Conservation (phyloP, 192 early-diverging fungal species). For the Gaertneriomyces semiglobifer region DNA sequence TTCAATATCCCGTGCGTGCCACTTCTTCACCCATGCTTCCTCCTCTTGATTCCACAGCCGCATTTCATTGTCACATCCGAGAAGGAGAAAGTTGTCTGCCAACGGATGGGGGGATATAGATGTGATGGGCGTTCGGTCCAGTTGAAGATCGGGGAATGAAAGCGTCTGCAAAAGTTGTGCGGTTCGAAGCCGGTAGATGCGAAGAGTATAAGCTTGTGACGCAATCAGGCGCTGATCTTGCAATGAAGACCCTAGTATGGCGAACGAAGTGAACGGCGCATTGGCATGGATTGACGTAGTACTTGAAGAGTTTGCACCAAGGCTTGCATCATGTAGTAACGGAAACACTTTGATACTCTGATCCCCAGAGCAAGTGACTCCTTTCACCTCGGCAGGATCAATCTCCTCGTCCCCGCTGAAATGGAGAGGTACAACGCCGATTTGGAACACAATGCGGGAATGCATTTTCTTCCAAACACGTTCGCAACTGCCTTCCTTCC, state of each 20-base stretch:
- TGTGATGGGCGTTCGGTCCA: slow-evolving; percentile 46
- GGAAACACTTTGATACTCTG: slow-evolving; percentile 54
- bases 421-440: slow-evolving; percentile 34
- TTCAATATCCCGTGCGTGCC: slow-evolving; percentile 38
- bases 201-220: slow-evolving; percentile 42
- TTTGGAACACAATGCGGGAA: slow-evolving; percentile 47
- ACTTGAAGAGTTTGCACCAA: too few species aligned
- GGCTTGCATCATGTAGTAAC: background rate
- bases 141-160: slow-evolving; percentile 38
- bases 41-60: slow-evolving; percentile 45
- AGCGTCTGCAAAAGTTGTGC: slow-evolving; percentile 45
- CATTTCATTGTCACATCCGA: slow-evolving; percentile 55
- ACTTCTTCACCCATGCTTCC: slow-evolving; percentile 40
- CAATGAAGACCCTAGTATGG: too few species aligned
- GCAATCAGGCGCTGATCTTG: slow-evolving; percentile 29
- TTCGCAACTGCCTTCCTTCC: slow-evolving; percentile 30
- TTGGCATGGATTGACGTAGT: slow-evolving; percentile 49
- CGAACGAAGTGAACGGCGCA: slow-evolving; percentile 58
- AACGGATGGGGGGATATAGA: slow-evolving; percentile 42
- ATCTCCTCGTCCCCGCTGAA: slow-evolving; percentile 33
- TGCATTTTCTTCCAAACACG: slow-evolving; percentile 51
- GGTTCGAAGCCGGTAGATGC: slow-evolving; percentile 54
- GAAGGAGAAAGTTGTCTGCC: slow-evolving; percentile 46
- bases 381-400: slow-evolving; percentile 28
- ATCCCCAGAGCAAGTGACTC: slow-evolving; percentile 54